phyloP scores from a whole-genome alignment of 192 early-diverging fungal species.

The Phycomyces blakesleeanus region DNA sequence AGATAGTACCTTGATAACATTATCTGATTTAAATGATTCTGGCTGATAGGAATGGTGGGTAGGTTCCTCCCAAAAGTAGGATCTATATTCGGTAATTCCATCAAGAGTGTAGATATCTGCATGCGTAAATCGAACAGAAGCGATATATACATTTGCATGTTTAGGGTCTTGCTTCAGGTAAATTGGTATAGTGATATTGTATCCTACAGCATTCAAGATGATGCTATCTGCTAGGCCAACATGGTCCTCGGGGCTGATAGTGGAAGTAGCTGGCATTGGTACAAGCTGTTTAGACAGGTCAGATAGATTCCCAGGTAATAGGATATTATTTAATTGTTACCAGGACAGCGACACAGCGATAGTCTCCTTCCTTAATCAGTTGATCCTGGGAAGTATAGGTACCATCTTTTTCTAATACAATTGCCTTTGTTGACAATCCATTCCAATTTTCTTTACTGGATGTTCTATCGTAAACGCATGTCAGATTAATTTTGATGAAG shows the following conservation, averaged over 20 bases:
- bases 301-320: not conserved
- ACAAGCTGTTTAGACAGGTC: slow-evolving; percentile 15
- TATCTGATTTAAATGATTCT: slow-evolving; percentile 15
- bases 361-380: slow-evolving; percentile 13
- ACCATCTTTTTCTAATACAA: slow-evolving; percentile 26
- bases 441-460: slow-evolving; percentile 28
- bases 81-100: slow-evolving; percentile 24
- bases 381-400: slow-evolving; percentile 19
- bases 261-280: slow-evolving; percentile 23
- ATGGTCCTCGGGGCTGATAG: slow-evolving; percentile 13
- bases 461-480: slow-evolving; percentile 10
- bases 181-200: slow-evolving; percentile 16
- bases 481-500: too few relatives aligned
- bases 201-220: slow-evolving; percentile 16
- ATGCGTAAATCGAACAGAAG: slow-evolving; percentile 23
- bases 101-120: slow-evolving; percentile 25
- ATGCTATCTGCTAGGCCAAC: slow-evolving; percentile 28
- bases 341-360: slow-evolving; percentile 26
- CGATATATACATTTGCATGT: slow-evolving; percentile 26
- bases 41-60: slow-evolving; percentile 24
- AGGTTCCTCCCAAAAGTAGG: slow-evolving; percentile 31
- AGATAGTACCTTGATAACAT: slow-evolving; percentile 15
- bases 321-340: slow-evolving; percentile 8
- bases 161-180: slow-evolving; percentile 22
- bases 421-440: slow-evolving; percentile 20